Conservation (phyloP, 2,329 filamentous ascomycete species). For the Ceratocystis ficicola region DNA sequence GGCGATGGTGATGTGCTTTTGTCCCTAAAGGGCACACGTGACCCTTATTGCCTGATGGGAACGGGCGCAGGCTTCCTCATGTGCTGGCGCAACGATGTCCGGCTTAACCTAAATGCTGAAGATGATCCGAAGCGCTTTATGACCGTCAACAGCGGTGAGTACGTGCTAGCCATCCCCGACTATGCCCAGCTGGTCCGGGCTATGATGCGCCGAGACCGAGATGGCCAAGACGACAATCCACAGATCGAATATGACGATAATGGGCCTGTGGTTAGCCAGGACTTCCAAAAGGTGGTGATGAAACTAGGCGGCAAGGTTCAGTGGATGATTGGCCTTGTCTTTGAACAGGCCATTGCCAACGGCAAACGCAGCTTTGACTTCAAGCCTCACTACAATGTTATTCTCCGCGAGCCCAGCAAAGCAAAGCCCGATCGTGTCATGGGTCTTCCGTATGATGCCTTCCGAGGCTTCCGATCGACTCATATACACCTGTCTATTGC, state of each 20-base stretch:
- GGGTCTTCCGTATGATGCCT: constrained; percentile 67
- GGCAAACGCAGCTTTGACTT: constrained; percentile 74
- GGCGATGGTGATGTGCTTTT: constrained; percentile 93
- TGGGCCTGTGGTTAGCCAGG: constrained; percentile 34
- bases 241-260: background rate
- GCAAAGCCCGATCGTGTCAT: constrained; percentile 45
- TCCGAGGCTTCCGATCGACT: constrained; percentile 87
- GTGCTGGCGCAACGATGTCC: constrained; percentile 95
- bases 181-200: constrained; percentile 78
- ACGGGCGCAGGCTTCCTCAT: constrained; percentile 91
- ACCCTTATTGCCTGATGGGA: constrained; percentile 86
- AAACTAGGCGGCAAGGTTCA: constrained; percentile 93
- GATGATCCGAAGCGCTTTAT: constrained; percentile 88
- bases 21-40: constrained; percentile 77
- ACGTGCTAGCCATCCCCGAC: constrained; percentile 86
- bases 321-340: constrained; percentile 83
- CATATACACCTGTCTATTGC: constrained; percentile 94
- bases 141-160: constrained; percentile 90
- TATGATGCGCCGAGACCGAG: constrained; percentile 36
- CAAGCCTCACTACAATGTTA: constrained; percentile 80
- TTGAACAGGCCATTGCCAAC: constrained; percentile 67
- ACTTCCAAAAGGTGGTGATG: constrained; percentile 98
- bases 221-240: constrained; percentile 39
- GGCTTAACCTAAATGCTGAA: constrained; percentile 70
- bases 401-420: constrained; percentile 68